Conservation (phyloP, 805 yeast genomes). For the Metschnikowia lochheadii region DNA sequence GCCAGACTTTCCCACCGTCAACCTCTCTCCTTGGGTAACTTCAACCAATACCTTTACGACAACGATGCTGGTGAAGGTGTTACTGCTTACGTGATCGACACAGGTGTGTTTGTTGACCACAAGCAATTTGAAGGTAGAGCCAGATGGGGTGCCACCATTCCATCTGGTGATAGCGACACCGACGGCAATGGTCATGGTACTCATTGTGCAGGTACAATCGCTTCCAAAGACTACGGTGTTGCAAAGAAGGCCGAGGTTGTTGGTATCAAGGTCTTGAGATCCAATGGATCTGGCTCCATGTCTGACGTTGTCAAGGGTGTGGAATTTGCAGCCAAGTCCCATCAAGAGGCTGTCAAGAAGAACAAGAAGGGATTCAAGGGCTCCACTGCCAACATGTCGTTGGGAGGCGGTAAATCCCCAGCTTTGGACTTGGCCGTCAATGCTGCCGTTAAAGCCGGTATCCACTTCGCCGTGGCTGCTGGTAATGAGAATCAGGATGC, state of each 20-base stretch:
- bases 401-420: constrained; percentile 56
- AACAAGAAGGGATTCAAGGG: constrained; percentile 49
- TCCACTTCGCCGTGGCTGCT: constrained; percentile 60
- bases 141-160: constrained; percentile 54
- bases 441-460: constrained; percentile 53
- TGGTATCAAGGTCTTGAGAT: constrained; percentile 40
- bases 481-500: constrained; percentile 62
- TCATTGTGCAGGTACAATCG: constrained; percentile 87
- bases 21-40: constrained; percentile 60
- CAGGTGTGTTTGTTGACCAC: constrained; percentile 66
- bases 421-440: constrained; percentile 56
- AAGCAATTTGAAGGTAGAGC: constrained; percentile 67
- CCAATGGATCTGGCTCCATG: constrained; percentile 37
- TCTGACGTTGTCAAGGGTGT: constrained; percentile 43
- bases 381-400: constrained; percentile 59
- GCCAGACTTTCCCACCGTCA: constrained; percentile 85
- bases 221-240: constrained; percentile 76
- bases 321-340: constrained; percentile 42
- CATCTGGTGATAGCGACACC: constrained; percentile 53
- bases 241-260: constrained; percentile 53
- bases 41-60: constrained; percentile 41
- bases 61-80: constrained; percentile 47
- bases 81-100: constrained; percentile 75
- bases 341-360: constrained; percentile 36
- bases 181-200: constrained; percentile 90